Evolutionary conservation across 331 rosid genomes (phyloP), one percentile per base, ranked within the genome.

Genomic region (Spiraea crenata): DNA sequence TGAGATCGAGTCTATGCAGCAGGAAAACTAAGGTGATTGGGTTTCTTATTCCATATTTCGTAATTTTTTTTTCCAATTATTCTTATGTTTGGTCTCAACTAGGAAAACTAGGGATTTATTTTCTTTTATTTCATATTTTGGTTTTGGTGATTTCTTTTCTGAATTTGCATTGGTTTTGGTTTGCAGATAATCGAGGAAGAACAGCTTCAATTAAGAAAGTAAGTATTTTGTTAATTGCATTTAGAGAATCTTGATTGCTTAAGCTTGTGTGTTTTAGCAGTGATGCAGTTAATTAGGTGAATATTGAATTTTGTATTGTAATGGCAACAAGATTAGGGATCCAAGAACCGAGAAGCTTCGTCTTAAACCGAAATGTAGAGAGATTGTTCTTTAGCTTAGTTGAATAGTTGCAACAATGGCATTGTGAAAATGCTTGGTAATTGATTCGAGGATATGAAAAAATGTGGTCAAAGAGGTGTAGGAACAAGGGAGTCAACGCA

Each of bases 111-210:
- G 2, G 31, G 31, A 49, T 50, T 46, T 16, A 45, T 2, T 17
- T 25, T 25, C 31, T 25, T 25, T 25, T 25, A 25, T 14, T 54
- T 61, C 50, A 63, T 38, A 16, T 14, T 72, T 10, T 4, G 38
- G 51, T 77, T 49, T 42, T 5, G 10, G 5, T 72, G 44, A 39
- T 44, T 16, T 15, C 7, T 41, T 25, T 25, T 25, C 31, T 25
- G 57, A 69, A 38, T 41, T 62, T 61, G 31, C 12, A 34, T 77
- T 59, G n/a, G 42, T 15, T 59, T 16, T 50, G 48, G 16, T 56
- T 65, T 67, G 81, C 93, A 90, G 98, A 74, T 87, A 73, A 89
- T 89, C 71, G 96, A 83, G 87, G 95, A 71, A 63, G 95, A 91
- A 68, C 92, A 89, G 68, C 87, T 82, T 85, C 92, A 85, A 77